These are phyloP conservation scores for Suillus variegatus DNA, from an alignment of 768 basidiomycete species.

Conservation along the genomic window DNA sequence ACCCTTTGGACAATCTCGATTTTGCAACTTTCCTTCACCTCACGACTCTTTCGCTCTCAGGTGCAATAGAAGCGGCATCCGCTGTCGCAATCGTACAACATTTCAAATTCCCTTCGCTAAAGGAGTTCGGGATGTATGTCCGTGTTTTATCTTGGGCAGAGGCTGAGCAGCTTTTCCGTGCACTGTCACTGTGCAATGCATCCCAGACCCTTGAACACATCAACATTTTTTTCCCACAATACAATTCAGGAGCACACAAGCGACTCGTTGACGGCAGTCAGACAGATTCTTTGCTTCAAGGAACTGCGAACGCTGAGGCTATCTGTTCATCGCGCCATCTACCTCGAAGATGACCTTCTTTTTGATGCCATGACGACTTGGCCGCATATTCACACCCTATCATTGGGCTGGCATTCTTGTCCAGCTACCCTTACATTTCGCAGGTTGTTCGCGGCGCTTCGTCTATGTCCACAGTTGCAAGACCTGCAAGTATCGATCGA, in stretches of 20 bases:
- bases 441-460: background rate
- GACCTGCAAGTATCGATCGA: background rate
- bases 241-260: background rate
- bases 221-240: background rate
- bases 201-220: background rate
- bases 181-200: constrained; percentile 3
- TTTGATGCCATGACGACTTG: constrained; percentile 1
- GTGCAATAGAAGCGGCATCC: background rate
- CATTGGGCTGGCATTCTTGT: no score
- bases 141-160: background rate
- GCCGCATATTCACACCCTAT: background rate
- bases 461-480: background rate
- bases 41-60: background rate
- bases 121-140: background rate
- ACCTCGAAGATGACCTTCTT: background rate
- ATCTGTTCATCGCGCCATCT: background rate
- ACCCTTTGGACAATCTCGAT: background rate
- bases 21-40: background rate
- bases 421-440: background rate
- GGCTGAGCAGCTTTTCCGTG: background rate
- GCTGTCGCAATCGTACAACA: background rate
- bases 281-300: background rate
- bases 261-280: background rate
- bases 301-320: background rate
- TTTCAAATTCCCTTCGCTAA: background rate